These are phyloP conservation scores for Scutellospora calospora DNA, from an alignment of 371 early-diverging fungal species.

Conservation along the genomic window DNA sequence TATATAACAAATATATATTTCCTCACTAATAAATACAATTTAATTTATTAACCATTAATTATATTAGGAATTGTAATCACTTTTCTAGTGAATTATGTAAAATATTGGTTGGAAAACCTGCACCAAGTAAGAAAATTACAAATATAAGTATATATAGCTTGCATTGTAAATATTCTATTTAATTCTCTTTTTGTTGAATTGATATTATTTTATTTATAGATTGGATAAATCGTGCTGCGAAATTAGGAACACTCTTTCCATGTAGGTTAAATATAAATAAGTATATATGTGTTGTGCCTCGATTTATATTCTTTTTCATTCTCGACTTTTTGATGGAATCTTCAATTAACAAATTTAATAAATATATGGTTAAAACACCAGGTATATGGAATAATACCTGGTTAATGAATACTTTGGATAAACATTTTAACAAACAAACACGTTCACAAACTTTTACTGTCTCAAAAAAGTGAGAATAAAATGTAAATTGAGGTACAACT, in stretches of 20 bases:
- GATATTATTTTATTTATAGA: slow-evolving; percentile 43
- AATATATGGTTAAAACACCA: neutral
- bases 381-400: neutral
- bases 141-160: neutral
- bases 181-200: neutral
- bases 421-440: neutral
- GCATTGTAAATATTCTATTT: neutral
- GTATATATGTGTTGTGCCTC: neutral
- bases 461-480: neutral
- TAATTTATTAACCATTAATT: neutral
- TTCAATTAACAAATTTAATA: neutral
- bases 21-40: too few species aligned
- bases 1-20: too few species aligned
- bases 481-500: neutral
- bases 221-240: slow-evolving; percentile 76
- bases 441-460: neutral
- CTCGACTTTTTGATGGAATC: neutral
- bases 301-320: neutral
- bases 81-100: slow-evolving; percentile 66
- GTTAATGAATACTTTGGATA: neutral
- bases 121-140: slow-evolving; percentile 53
- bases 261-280: slow-evolving; percentile 48
- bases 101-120: slow-evolving; percentile 61
- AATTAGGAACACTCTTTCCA: slow-evolving; percentile 71
- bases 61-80: slow-evolving; percentile 71